Evolutionary conservation across 305 asterid genomes (phyloP), one percentile per base, ranked within the genome.

Genomic region (Plantago coronopus): DNA sequence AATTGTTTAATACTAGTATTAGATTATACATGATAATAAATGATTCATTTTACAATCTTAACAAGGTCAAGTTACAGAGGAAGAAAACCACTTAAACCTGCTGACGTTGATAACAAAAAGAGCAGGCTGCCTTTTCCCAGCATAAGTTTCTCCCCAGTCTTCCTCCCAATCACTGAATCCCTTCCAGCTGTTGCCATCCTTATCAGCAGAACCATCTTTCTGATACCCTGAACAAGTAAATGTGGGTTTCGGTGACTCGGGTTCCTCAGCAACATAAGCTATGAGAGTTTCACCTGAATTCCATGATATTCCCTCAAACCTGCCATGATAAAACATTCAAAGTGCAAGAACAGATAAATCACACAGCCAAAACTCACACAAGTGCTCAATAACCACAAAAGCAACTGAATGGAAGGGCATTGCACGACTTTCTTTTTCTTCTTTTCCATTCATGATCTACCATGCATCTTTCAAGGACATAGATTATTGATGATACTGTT

Each of bases 271-370:
- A 77, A 83, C 87, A 84, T 89, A 93, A 71, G 97, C 95, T 71
- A 89, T 76, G 57, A 60, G 50, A 60, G 85, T 87, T 85, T 93
- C 99, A 57, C 89, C 90, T 4, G 72, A 71, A 77, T 87, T 81
- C 97, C 99, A 93, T 12, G 96, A 83, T 65, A 89, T 80, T 38
- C 97, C 97, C 81, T 89, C 99, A 19, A 93, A 93, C 99, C 99
- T 93, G 78, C 49, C 72, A 65, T 69, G 71, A 65, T 31, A 57
- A 51, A 42, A 51, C n/a, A 20, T 43, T 40, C 44, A 17, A 48
- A 45, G 64, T 51, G 50, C 46, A 72, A 31, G 16, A 40, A 1
- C 4, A 44, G 55, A 31, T 54, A 6, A 48, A 43, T 29, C 18
- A 21, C 23, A 48, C 16, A 54, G 44, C 18, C 38, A 17, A 42